Evolutionary conservation across 306 rosid species (phyloP), one percentile per base, ranked within the genome.

Genomic region (Prunus fruticosa): DNA sequence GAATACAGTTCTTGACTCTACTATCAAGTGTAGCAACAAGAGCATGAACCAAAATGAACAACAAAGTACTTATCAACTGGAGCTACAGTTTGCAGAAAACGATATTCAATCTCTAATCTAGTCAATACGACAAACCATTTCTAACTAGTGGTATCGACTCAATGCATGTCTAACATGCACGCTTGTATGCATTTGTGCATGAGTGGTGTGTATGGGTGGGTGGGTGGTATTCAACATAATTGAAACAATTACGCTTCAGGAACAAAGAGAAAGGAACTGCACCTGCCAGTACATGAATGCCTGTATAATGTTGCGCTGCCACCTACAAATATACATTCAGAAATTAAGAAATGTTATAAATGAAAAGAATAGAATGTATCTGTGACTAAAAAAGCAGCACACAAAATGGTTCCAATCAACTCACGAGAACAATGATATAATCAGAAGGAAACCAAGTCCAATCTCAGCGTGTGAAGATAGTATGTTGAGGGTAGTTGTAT

Each of bases 201-300:
- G 19, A 14, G 30, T 71, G 50, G 34, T 16, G 25, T 32, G 61
- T n/a, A 50, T 38, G 46, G 7, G 50, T 32, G 14, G 9, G 45
- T 69, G 61, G 45, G 8, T 25, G 6, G 25, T 3, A 58, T 57
- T 63, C 61, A 78, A 50, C 69, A 58, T 32, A 51, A 64, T 3
- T n/a, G 43, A 64, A 38, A 71, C 30, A 63, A 25, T n/a, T 50
- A 72, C 52, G 20, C 8, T 49, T 64, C 68, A 57, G 8, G 22
- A 25, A 73, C 52, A 65, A 34, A 65, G 7, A 68, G 23, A 64
- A 49, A 54, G 51, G 78, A 61, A 80, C 82, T 86, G 30, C 51
- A 95, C 98, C 98, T 95, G 98, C 98, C 98, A 95, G 82, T 92
- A 92, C 88, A 92, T 86, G 86, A 92, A 92, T 18, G 96, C 81